Base-by-base conservation (phyloP, 768 basidiomycete species). In the Kwoniella botswanensis region DNA sequence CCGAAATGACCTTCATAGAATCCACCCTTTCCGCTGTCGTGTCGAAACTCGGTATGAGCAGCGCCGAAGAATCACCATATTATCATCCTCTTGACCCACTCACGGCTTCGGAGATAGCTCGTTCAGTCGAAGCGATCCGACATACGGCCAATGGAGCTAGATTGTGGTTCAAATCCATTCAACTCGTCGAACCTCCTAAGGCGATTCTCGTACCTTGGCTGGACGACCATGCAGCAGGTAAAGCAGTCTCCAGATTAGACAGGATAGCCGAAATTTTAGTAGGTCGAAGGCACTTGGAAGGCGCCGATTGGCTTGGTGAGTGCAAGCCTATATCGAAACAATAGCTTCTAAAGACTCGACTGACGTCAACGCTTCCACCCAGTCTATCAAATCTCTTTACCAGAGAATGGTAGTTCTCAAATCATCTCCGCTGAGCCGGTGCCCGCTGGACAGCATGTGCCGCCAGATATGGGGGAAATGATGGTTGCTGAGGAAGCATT, bases 381-480 rank as follows among this genome's bases (percentile, higher is more conserved):
- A 61, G 59, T 61, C 7, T 61, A 61, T 26, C 21, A 61, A 26
- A 43, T 26, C 22, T 26, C 59, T 44, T 6, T 61, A 61, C 42
- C 17, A 9, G 63, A 63, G 13, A 15, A 53, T 24, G 50, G 24
- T 5, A 5, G 11, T 10, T 44, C 46, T 26, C 17, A 50, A 10
- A 22, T 63, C 46, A 63, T 12, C 18, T 52, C 44, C 10, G n/a
- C 15, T 10, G 63, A 63, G 35, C 22, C 11, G 18, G 57, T 67
- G 15, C 46, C 50, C 15, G 21, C 42, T 17, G 57, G 53, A 0
- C 62, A 68, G 12, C 67, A 72, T 57, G 71, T 64, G 10, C 67
- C 69, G 10, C 21, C 56, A 6, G 72, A 74, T 41, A 67, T 67
- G 59, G 67, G 63, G 13, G 74, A 75, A 60, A 72, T 75, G 68